Percentiles rank a stretch among this genome's conserved stretches.
phyloP scores from a whole-genome alignment of 805 yeast species.

The Schizosaccharomyces cryophilus region DNA sequence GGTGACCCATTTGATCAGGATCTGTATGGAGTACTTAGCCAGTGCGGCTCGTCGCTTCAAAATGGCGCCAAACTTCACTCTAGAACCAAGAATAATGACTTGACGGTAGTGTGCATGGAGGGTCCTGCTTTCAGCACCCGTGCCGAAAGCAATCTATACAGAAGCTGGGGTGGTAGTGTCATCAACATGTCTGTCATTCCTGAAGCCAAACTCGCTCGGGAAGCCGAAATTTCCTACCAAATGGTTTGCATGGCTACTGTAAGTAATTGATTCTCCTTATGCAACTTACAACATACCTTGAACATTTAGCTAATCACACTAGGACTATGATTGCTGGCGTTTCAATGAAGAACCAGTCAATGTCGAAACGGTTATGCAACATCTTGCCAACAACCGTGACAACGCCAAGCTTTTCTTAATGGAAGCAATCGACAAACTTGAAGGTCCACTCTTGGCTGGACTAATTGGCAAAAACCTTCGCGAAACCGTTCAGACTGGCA shows the following conservation, averaged over 20 bases:
- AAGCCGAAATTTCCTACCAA: constrained; percentile 89
- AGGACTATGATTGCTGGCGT: constrained; percentile 94
- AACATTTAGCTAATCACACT: background rate
- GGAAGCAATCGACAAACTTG: constrained; percentile 39
- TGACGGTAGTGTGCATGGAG: constrained; percentile 87
- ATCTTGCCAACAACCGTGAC: constrained; percentile 27
- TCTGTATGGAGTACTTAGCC: constrained; percentile 39
- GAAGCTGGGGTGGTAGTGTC: constrained; percentile 75
- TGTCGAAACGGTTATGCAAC: constrained; percentile 74
- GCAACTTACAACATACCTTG: background rate
- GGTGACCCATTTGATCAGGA: constrained; percentile 85
- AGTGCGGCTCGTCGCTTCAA: constrained; percentile 31
- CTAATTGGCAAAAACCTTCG: background rate
- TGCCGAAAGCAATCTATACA: constrained; percentile 77
- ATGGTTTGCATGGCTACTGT: constrained; percentile 92
- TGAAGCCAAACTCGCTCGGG: constrained; percentile 91
- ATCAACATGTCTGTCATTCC: constrained; percentile 94
- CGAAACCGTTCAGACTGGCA: background rate
- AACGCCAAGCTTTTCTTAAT: constrained; percentile 66
- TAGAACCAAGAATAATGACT: constrained; percentile 40
- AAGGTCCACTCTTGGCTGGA: constrained; percentile 11
- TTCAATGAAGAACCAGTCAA: constrained; percentile 88
- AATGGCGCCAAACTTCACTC: constrained; percentile 36
- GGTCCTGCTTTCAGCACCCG: constrained; percentile 96
- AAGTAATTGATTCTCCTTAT: background rate